A percentile compares a stretch with the other conserved stretches of the same genome.
Conservation (phyloP, 2,329 filamentous ascomycete genomes). For the Aspergillus proliferans region DNA sequence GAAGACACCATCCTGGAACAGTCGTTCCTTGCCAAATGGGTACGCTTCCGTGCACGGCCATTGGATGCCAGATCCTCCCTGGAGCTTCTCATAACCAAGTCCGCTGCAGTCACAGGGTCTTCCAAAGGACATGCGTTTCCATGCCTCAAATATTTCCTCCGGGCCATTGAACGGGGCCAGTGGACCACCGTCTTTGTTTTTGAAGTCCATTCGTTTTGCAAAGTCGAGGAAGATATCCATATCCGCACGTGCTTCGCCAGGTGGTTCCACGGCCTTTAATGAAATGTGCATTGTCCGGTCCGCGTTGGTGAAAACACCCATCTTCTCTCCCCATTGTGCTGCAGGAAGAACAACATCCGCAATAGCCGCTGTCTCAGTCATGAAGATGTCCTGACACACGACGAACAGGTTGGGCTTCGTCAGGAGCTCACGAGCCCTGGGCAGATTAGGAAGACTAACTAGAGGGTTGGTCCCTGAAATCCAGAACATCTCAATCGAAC, state of each 20-base stretch:
- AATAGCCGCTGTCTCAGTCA: conserved; percentile 31
- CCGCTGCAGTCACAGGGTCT: conserved; percentile 32
- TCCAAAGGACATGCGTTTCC: conserved; percentile 29
- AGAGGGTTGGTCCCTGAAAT: conserved; percentile 35
- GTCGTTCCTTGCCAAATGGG: conserved; percentile 28
- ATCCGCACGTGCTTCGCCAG: conserved; percentile 31
- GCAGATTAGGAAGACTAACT: conserved; percentile 32
- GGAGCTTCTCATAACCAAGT: conserved; percentile 29
- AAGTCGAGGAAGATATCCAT: conserved; percentile 34
- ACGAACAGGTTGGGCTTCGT: conserved; percentile 30
- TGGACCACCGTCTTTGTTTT: conserved; percentile 26
- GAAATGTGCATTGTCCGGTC: conserved; percentile 35
- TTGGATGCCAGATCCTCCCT: conserved; percentile 32
- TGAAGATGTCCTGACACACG: conserved; percentile 33
- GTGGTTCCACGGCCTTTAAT: conserved; percentile 33
- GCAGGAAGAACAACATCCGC: conserved; percentile 35
- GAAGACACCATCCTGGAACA: conserved; percentile 29
- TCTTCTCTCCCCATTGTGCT: conserved; percentile 35
- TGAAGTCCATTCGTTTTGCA: conserved; percentile 29
- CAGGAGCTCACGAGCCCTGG: conserved; percentile 21
- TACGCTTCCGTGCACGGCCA: conserved; percentile 32
- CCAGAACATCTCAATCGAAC: conserved; percentile 35
- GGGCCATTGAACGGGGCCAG: conserved; percentile 24
- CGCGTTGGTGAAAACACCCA: conserved; percentile 35
- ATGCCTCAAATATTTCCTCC: conserved; percentile 32